These are phyloP conservation scores for Cymodocea nodosa DNA, from an alignment of 116 monocot genomes.

Conservation along the genomic window DNA sequence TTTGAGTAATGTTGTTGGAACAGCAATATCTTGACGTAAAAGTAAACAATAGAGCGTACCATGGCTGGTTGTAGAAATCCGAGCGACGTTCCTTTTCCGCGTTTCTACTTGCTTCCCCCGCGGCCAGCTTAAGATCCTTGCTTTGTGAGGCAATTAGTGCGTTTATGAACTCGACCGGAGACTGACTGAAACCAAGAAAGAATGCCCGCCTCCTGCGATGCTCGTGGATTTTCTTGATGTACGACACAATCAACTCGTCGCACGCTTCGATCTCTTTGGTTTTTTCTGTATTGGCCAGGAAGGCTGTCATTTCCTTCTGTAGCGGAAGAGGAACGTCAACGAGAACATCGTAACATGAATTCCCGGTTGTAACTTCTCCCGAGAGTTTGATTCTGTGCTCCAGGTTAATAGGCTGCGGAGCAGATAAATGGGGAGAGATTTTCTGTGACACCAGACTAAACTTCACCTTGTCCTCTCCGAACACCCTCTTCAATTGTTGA, in stretches of 20 bases:
- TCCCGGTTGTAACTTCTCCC: conserved; percentile 42
- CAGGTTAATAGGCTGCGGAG: conserved; percentile 66
- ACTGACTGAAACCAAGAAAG: conserved; percentile 95
- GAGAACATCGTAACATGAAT: conserved; percentile 85
- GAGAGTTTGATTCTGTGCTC: conserved; percentile 74
- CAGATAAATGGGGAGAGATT: conserved; percentile 80
- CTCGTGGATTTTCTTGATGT: conserved; percentile 99
- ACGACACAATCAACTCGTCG: conserved; percentile 78
- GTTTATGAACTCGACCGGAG: conserved; percentile 94
- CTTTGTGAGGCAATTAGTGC: conserved; percentile 84
- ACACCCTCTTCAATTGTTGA: conserved; percentile 63
- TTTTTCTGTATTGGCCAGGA: conserved; percentile 75
- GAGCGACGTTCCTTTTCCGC: conserved; percentile 72
- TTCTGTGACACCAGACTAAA: conserved; percentile 87
- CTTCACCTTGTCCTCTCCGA: conserved; percentile 86
- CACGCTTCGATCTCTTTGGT: conserved; percentile 90
- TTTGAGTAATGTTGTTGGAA: too few species aligned
- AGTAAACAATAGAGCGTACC: conserved; percentile 18
- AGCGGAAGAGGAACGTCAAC: conserved; percentile 87
- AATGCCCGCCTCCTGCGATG: conserved; percentile 89
- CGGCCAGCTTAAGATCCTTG: conserved; percentile 78
- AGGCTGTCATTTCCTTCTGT: conserved; percentile 84
- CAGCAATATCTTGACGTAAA: not conserved
- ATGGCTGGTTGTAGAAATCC: conserved; percentile 94
- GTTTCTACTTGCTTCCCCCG: conserved; percentile 80